Evolutionary conservation across 2,329 filamentous ascomycete genomes (phyloP).

Genomic region (Aspergillus clavatus): DNA sequence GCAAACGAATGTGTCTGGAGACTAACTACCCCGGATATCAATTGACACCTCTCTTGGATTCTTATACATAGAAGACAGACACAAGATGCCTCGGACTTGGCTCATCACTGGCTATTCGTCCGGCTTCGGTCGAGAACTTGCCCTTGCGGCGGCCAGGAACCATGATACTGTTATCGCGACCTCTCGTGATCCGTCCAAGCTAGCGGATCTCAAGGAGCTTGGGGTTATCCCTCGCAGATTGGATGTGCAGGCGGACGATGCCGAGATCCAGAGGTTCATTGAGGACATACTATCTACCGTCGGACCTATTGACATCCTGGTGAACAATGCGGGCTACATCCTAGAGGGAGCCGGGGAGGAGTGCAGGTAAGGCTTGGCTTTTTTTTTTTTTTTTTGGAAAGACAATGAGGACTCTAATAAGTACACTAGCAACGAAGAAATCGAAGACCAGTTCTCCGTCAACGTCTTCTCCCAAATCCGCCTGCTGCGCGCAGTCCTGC

Average conservation of each 20-base stretch:
- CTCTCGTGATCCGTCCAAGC: conserved; percentile 36
- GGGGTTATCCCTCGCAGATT: conserved; percentile 1
- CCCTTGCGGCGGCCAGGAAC: conserved; percentile 39
- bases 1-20: too few species aligned
- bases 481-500: conserved; percentile 33
- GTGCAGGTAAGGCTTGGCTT: conserved; percentile 10
- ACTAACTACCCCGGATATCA: too few species aligned
- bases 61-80: too few species aligned
- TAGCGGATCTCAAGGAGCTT: background rate
- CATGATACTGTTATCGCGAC: conserved; percentile 50
- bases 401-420: background rate
- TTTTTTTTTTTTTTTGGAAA: background rate
- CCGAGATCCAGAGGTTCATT: background rate
- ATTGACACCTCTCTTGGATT: too few species aligned
- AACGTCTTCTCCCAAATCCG: conserved; percentile 39
- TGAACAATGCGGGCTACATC: conserved; percentile 48
- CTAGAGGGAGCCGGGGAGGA: too few species aligned
- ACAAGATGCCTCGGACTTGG: too few species aligned
- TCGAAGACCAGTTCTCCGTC: conserved; percentile 11
- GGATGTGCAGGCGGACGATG: conserved; percentile 2
- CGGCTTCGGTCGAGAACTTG: conserved; percentile 49
- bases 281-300: background rate
- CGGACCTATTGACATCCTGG: conserved; percentile 40
- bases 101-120: conserved; percentile 48
- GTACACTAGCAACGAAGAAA: background rate